These are phyloP conservation scores for Boletus rubroflammeus DNA, from an alignment of 768 basidiomycete species.

Conservation along the genomic window DNA sequence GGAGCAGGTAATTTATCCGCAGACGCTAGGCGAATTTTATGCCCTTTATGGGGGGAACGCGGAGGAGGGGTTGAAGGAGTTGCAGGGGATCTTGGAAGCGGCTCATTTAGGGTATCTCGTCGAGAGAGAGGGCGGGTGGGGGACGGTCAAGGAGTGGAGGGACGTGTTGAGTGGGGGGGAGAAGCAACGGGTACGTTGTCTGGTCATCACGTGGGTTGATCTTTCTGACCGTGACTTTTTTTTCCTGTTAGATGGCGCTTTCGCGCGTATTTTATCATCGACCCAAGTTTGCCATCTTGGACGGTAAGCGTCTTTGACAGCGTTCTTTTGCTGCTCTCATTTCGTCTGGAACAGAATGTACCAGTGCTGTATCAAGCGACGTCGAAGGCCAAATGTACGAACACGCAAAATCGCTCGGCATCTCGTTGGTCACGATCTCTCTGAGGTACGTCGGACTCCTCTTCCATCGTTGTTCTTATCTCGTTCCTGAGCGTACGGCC, in stretches of 20 bases:
- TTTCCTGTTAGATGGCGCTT: conserved; percentile 67
- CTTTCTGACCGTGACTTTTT: conserved; percentile 1
- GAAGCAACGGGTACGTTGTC: conserved; percentile 70
- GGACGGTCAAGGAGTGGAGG: conserved; percentile 90
- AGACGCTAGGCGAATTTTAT: conserved; percentile 62
- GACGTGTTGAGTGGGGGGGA: conserved; percentile 95
- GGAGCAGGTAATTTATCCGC: conserved; percentile 93
- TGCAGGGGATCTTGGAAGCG: conserved; percentile 73
- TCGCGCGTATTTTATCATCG: conserved; percentile 89
- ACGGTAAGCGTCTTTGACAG: conserved; percentile 51
- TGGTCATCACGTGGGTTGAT: background rate
- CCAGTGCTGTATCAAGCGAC: conserved; percentile 92
- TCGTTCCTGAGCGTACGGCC: background rate
- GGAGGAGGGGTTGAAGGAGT: conserved; percentile 55
- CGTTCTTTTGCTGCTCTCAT: background rate
- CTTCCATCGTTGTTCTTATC: background rate
- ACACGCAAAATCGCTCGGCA: conserved; percentile 80
- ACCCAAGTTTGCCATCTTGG: conserved; percentile 80
- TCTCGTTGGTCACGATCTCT: conserved; percentile 92
- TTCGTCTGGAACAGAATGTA: conserved; percentile 61
- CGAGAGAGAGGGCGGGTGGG: conserved; percentile 85
- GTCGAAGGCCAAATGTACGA: conserved; percentile 97
- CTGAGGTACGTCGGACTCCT: conserved; percentile 50
- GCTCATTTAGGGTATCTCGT: conserved; percentile 86
- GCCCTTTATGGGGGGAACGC: conserved; percentile 49